Conservation (phyloP, 305 asterid genomes). For the Solanum hybrid region DNA sequence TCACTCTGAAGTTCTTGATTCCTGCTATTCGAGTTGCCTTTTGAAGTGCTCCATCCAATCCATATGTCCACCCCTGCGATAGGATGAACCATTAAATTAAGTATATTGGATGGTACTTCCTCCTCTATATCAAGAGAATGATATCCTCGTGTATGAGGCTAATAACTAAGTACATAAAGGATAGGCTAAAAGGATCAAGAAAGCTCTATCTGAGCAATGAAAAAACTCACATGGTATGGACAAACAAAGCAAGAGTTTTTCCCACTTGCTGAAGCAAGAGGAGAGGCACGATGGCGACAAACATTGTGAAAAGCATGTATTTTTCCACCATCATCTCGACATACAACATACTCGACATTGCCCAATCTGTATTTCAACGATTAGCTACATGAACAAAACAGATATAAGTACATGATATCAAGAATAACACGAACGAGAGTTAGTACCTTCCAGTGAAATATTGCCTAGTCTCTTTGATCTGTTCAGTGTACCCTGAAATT, state of each 20-base stretch:
- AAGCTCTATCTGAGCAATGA: too few species aligned
- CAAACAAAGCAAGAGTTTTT: conserved; percentile 64
- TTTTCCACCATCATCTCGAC: conserved; percentile 57
- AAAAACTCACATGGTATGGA: conserved; percentile 94
- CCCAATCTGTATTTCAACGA: conserved; percentile 52
- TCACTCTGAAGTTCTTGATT: conserved; percentile 64
- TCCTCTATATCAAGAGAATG: neutral
- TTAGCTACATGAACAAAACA: neutral
- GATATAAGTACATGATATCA: too few species aligned
- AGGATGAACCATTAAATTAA: neutral
- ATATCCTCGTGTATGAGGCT: too few species aligned
- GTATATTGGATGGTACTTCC: neutral
- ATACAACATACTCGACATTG: conserved; percentile 60
- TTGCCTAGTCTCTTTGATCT: conserved; percentile 47
- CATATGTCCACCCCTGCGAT: conserved; percentile 83
- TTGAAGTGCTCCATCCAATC: conserved; percentile 60
- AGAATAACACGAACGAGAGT: neutral
- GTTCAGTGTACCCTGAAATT: conserved; percentile 45
- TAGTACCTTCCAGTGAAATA: conserved; percentile 78
- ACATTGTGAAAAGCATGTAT: conserved; percentile 76
- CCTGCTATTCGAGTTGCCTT: conserved; percentile 68
- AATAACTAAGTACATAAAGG: neutral
- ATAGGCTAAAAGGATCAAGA: neutral
- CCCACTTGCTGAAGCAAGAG: conserved; percentile 66
- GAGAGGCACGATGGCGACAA: conserved; percentile 86